These are phyloP conservation scores for Auriscalpium orientale DNA, from an alignment of 768 basidiomycete genomes.

Conservation along the genomic window DNA sequence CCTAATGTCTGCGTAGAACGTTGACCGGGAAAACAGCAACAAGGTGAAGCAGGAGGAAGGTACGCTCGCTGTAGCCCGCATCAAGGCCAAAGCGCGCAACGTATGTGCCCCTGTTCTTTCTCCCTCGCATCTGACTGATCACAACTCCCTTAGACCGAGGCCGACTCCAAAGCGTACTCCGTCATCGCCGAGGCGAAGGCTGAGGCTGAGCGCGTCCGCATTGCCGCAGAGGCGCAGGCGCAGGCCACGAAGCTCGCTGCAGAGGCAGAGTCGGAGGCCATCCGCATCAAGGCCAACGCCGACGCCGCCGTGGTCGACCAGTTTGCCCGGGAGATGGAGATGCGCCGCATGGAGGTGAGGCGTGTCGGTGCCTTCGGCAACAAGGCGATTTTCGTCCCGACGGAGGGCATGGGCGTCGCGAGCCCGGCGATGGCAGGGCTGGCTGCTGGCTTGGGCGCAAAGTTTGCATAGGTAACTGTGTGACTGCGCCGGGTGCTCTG, in stretches of 20 bases:
- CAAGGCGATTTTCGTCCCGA: conserved; percentile 64
- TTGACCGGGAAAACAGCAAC: conserved; percentile 82
- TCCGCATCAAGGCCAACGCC: conserved; percentile 55
- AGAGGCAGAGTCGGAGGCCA: conserved; percentile 66
- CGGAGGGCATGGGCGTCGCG: conserved; percentile 48
- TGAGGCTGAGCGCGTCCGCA: conserved; percentile 53
- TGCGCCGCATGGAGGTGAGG: conserved; percentile 56
- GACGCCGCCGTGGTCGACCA: conserved; percentile 52
- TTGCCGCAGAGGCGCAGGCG: conserved; percentile 72
- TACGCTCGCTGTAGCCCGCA: conserved; percentile 64
- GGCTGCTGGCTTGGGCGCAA: conserved; percentile 56
- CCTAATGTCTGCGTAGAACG: conserved; percentile 42
- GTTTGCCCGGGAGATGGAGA: conserved; percentile 73
- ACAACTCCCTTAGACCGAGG: conserved; percentile 39
- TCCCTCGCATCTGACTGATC: background rate
- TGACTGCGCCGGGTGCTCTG: too few relatives aligned
- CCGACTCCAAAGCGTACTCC: conserved; percentile 71
- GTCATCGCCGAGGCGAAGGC: conserved; percentile 71
- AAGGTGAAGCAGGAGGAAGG: conserved; percentile 84
- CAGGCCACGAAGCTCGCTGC: conserved; percentile 71
- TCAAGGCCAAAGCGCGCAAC: conserved; percentile 59
- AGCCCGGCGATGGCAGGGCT: conserved; percentile 59
- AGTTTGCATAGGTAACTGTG: background rate
- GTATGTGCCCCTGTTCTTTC: conserved; percentile 20
- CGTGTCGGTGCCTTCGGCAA: conserved; percentile 60